Percentiles rank a stretch among this genome's conserved stretches.
Conservation (phyloP, 2,329 filamentous ascomycete genomes). For the Calonectria pseudoturangicola region DNA sequence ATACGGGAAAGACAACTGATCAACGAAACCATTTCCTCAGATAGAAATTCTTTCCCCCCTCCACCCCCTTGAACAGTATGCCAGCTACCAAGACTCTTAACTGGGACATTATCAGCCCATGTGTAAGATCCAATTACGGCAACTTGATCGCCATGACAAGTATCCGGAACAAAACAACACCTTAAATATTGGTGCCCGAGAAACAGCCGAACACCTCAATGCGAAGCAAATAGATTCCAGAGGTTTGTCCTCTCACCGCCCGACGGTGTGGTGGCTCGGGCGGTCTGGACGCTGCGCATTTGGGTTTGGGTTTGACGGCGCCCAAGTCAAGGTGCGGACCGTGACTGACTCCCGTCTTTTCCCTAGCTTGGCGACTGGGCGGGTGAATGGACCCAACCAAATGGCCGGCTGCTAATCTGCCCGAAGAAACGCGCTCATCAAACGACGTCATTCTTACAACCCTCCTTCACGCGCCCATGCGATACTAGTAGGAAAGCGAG, state of each 20-base stretch:
- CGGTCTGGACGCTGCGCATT: conserved; percentile 38
- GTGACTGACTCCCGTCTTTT: conserved; percentile 56
- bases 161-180: neutral
- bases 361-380: conserved; percentile 50
- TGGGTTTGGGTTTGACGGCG: conserved; percentile 55
- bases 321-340: conserved; percentile 54
- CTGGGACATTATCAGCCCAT: conserved; percentile 5
- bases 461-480: conserved; percentile 13
- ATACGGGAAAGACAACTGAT: neutral
- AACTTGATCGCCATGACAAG: neutral
- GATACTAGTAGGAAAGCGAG: conserved; percentile 9
- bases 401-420: conserved; percentile 36
- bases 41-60: neutral
- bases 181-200: conserved; percentile 3
- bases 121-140: neutral
- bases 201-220: conserved; percentile 23
- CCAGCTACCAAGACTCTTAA: conserved; percentile 1
- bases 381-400: conserved; percentile 52
- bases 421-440: conserved; percentile 38
- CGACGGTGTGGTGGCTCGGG: conserved; percentile 34
- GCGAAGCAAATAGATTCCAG: conserved; percentile 20
- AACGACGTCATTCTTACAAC: conserved; percentile 41
- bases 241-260: conserved; percentile 46
- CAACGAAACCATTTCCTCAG: conserved; percentile 16
- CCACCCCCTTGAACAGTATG: conserved; percentile 2